Base-by-base conservation (phyloP, 75 land plant genomes). In the Sequoiadendron giganteum region DNA sequence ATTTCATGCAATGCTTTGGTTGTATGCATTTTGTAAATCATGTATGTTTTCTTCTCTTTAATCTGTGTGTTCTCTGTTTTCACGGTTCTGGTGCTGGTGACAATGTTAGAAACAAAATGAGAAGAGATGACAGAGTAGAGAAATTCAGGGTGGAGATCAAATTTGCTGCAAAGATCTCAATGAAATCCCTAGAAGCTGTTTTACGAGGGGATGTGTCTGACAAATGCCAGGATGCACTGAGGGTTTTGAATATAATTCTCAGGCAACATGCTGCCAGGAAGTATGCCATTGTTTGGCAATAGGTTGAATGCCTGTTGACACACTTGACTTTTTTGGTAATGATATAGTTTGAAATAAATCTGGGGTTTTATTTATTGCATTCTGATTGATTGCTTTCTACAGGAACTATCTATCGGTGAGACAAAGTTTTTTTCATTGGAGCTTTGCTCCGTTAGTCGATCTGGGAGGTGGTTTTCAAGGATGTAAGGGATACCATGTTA, bases 401-500 rank as follows among this genome's bases (percentile, higher is more conserved):
- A 96, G 97, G 88, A 95, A 93, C 25, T 93, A 94, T 88, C 89
- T 96, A 36, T 89, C 93, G 61, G 92, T 96, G 38, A 85, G 94
- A 11, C 95, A 95, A 70, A 92, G 91, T n/a, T 96, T 90, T 83
- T 96, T 95, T 55, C 90, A 92, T 61, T 88, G 88, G 38, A 82
- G 90, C 9, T 89, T 92, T 73, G 91, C 87, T 2, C 88, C 92
- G 36, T 89, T 92, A 45, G 77, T 70, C 45, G 93, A 95, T 56
- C 42, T 96, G 72, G 97, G 97, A 11, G 95, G 94, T 72, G 96
- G 97, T 72, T 95, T 96, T 10, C 39, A 86, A 15, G 92, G 89
- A 2, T 96, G 97, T 87, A 83, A 94, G 40, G 97, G 97, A 1
- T 94, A 90, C 85, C 97, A 96, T 86, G 89, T 92, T 36, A 92